Evolutionary conservation across 2,329 filamentous ascomycete species (phyloP).

Genomic region (Pleurostoma richardsiae): DNA sequence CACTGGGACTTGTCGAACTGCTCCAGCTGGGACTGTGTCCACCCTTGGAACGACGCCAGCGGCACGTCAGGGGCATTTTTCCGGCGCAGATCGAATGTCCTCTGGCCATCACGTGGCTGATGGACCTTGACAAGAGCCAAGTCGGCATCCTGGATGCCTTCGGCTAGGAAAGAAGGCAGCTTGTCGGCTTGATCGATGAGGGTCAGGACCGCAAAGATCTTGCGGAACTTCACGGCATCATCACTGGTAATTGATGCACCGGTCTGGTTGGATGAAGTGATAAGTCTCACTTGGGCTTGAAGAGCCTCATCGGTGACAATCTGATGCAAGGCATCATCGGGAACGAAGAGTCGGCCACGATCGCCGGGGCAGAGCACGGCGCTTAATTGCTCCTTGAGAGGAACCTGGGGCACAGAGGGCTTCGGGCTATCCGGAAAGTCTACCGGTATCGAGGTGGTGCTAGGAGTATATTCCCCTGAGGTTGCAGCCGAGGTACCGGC

Average conservation of each 20-base stretch:
- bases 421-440: neutral
- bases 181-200: conserved; percentile 4
- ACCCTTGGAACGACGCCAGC: conserved; percentile 5
- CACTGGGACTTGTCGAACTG: conserved; percentile 8
- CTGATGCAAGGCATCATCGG: conserved; percentile 3
- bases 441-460: conserved; percentile 1
- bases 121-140: conserved; percentile 2
- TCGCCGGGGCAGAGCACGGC: conserved; percentile 6
- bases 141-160: conserved; percentile 1
- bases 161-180: conserved; percentile 1
- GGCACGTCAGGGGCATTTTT: neutral
- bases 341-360: conserved; percentile 6
- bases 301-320: conserved; percentile 3
- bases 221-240: neutral
- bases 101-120: neutral
- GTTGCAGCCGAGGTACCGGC: no score
- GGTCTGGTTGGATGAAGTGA: no score
- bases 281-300: no score
- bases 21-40: conserved; percentile 5
- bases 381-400: conserved; percentile 7
- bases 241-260: no score
- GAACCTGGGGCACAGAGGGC: neutral
- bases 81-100: conserved; percentile 3
- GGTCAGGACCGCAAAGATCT: conserved; percentile 6
- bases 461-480: neutral